phyloP scores from a whole-genome alignment of 192 early-diverging fungal species.

The Entomortierella parvispora region DNA sequence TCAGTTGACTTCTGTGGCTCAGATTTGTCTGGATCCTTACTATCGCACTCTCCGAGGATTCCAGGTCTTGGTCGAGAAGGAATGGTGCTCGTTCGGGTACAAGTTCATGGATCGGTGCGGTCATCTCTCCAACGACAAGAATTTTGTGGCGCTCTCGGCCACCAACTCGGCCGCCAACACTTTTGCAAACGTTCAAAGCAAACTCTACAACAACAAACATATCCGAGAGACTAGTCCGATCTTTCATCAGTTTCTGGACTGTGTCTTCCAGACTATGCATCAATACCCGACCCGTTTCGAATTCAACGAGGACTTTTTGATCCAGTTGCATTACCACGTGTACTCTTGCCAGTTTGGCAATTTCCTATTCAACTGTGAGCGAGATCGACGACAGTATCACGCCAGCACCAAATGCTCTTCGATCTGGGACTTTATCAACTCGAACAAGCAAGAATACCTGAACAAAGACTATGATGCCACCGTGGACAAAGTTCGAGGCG shows the following conservation, averaged over 20 bases:
- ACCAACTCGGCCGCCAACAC: constrained; percentile 67
- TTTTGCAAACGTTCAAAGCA: constrained; percentile 67
- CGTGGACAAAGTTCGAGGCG: constrained; percentile 55
- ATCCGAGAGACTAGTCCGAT: constrained; percentile 90
- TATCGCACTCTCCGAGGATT: constrained; percentile 96
- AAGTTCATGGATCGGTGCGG: constrained; percentile 95
- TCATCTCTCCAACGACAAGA: constrained; percentile 82
- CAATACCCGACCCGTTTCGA: constrained; percentile 93
- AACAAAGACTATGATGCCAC: constrained; percentile 68
- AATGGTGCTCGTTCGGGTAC: constrained; percentile 98
- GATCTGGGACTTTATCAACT: constrained; percentile 86
- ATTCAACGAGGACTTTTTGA: constrained; percentile 87
- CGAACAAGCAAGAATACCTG: constrained; percentile 61
- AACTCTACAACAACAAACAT: constrained; percentile 67
- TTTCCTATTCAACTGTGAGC: constrained; percentile 91
- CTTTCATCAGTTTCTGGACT: constrained; percentile 98
- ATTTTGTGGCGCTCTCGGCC: constrained; percentile 65
- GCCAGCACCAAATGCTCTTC: constrained; percentile 60
- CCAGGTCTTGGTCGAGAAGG: constrained; percentile 92
- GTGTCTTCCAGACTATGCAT: constrained; percentile 90
- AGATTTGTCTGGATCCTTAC: constrained; percentile 94
- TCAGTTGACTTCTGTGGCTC: constrained; percentile 89
- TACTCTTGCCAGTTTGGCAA: constrained; percentile 95
- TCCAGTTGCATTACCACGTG: constrained; percentile 84
- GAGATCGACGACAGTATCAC: constrained; percentile 70